These are phyloP conservation scores for Asterochloris sp. DNA, from an alignment of 139 green algal genomes.

Conservation along the genomic window DNA sequence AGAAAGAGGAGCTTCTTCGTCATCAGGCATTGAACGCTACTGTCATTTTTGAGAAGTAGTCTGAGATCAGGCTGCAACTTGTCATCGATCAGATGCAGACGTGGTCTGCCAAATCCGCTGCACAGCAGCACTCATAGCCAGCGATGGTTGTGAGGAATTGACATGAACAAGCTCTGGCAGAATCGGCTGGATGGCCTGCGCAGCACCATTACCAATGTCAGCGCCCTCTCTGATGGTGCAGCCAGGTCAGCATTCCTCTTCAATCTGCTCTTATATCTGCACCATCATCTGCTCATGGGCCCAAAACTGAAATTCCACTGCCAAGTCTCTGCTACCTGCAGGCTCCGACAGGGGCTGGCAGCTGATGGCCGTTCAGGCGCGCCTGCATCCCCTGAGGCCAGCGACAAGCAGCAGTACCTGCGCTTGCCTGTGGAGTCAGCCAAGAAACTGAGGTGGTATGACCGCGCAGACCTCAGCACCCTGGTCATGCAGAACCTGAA, in stretches of 20 bases:
- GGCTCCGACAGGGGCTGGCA: neutral
- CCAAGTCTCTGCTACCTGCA: neutral
- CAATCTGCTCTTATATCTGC: neutral
- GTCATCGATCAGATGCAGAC: too few species aligned
- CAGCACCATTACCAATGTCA: constrained; percentile 11
- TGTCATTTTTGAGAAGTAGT: too few species aligned
- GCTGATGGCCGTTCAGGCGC: neutral
- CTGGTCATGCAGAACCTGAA: constrained; percentile 34
- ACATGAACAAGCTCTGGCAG: constrained; percentile 15
- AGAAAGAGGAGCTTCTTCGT: too few species aligned
- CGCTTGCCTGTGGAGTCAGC: constrained; percentile 51
- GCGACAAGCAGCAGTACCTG: constrained; percentile 1
- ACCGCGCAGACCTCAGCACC: constrained; percentile 47
- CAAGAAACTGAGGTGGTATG: constrained; percentile 60
- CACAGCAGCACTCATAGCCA: too few species aligned
- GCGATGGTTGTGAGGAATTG: too few species aligned
- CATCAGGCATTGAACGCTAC: too few species aligned
- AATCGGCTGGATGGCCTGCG: constrained; percentile 3
- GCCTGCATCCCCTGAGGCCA: neutral
- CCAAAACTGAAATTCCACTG: neutral
- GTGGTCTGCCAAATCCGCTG: too few species aligned
- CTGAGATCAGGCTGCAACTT: too few species aligned
- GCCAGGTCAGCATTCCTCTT: neutral
- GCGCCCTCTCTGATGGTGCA: constrained; percentile 1
- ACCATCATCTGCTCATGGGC: neutral